Conservation (phyloP, 768 basidiomycete species). For the Kwoniella sp. region DNA sequence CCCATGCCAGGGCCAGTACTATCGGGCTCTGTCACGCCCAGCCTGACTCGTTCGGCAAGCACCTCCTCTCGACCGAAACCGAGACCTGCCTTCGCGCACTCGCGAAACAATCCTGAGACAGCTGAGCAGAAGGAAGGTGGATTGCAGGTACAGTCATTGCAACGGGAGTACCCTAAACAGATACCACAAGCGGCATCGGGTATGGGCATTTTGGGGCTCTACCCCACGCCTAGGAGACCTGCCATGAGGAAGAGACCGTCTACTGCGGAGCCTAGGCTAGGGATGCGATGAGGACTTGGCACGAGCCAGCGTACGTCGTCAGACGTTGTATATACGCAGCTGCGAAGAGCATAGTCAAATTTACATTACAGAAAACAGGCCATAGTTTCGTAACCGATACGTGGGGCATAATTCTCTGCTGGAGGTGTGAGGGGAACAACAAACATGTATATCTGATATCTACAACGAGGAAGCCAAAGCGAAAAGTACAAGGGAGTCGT, state of each 20-base stretch:
- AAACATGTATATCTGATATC: neutral
- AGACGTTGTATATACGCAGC: no score
- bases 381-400: no score
- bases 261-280: constrained; percentile 24
- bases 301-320: no score
- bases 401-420: neutral
- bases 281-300: constrained; percentile 15
- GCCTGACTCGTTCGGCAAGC: neutral
- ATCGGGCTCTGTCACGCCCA: neutral
- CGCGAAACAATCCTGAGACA: neutral
- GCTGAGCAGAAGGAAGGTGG: neutral
- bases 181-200: neutral
- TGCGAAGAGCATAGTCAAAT: no score
- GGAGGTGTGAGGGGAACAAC: neutral
- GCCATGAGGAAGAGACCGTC: constrained; percentile 25
- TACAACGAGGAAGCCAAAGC: neutral
- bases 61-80: neutral
- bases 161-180: neutral
- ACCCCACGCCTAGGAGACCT: constrained; percentile 2
- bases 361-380: no score
- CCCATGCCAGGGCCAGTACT: neutral
- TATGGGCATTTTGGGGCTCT: constrained; percentile 1
- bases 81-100: neutral
- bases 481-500: neutral
- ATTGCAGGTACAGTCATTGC: neutral